Conservation (phyloP, 768 basidiomycete species). For the Russula sp. region DNA sequence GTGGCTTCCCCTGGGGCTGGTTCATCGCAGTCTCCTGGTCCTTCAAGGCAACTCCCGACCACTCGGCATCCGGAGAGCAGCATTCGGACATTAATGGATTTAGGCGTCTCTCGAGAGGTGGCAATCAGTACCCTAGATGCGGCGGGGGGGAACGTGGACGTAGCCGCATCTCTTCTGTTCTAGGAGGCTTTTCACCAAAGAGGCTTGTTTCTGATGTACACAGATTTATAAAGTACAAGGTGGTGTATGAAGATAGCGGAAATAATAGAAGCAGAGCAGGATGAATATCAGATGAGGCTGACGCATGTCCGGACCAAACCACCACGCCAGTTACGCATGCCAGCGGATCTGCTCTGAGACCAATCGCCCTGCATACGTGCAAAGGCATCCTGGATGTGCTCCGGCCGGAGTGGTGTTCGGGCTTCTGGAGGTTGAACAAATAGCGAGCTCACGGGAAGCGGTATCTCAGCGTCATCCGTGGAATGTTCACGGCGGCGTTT, state of each 20-base stretch:
- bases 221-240: constrained; percentile 25
- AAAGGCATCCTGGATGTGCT: constrained; percentile 91
- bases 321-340: constrained; percentile 86
- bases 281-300: constrained; percentile 57
- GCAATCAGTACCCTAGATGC: constrained; percentile 75
- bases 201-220: constrained; percentile 14
- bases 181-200: constrained; percentile 28
- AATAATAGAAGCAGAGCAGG: background rate
- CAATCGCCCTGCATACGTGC: constrained; percentile 84
- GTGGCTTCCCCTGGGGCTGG: constrained; percentile 39
- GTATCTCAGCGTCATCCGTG: constrained; percentile 54
- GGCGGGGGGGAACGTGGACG: constrained; percentile 79
- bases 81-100: constrained; percentile 61
- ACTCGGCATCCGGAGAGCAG: constrained; percentile 48
- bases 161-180: constrained; percentile 85
- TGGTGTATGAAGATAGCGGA: constrained; percentile 10
- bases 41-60: constrained; percentile 12
- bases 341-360: constrained; percentile 73
- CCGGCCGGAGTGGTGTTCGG: constrained; percentile 67
- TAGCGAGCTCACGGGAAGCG: constrained; percentile 62
- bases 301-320: constrained; percentile 75
- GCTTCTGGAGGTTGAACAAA: constrained; percentile 82
- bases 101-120: constrained; percentile 72
- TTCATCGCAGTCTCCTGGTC: constrained; percentile 26
- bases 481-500: constrained; percentile 51